These are phyloP conservation scores for Epithele typhae DNA, from an alignment of 768 basidiomycete species.

Conservation along the genomic window DNA sequence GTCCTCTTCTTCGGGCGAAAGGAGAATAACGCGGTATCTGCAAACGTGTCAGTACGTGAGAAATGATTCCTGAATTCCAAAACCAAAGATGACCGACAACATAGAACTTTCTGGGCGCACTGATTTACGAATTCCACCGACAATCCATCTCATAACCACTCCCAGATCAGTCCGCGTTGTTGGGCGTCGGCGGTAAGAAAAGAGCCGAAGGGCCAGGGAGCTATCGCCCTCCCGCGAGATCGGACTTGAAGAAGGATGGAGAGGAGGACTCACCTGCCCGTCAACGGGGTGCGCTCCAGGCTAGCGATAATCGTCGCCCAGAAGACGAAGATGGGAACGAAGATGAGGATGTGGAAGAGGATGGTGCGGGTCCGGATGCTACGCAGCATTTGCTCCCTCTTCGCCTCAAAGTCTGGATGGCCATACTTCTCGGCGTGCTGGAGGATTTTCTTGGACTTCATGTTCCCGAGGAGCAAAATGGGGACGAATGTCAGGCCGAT, in stretches of 20 bases:
- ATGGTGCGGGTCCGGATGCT: conserved; percentile 45
- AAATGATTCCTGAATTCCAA: too few relatives aligned
- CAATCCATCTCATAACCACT: too few relatives aligned
- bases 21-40: conserved; percentile 83
- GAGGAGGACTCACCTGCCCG: conserved; percentile 69
- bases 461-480: conserved; percentile 56
- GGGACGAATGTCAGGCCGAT: conserved; percentile 76
- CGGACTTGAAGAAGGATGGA: too few relatives aligned
- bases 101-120: too few relatives aligned
- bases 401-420: conserved; percentile 50
- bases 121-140: too few relatives aligned
- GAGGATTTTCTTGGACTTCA: conserved; percentile 46
- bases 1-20: conserved; percentile 92
- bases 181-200: too few relatives aligned
- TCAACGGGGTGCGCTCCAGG: conserved; percentile 74
- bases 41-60: too few relatives aligned
- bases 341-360: conserved; percentile 50
- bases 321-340: conserved; percentile 58
- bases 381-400: conserved; percentile 42
- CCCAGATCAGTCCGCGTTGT: too few relatives aligned
- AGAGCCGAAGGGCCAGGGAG: too few relatives aligned
- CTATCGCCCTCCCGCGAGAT: too few relatives aligned
- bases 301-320: conserved; percentile 70
- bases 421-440: conserved; percentile 42
- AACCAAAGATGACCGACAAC: too few relatives aligned